Base-by-base conservation (phyloP, 2,329 filamentous ascomycete genomes). In the Huntiella omanensis region DNA sequence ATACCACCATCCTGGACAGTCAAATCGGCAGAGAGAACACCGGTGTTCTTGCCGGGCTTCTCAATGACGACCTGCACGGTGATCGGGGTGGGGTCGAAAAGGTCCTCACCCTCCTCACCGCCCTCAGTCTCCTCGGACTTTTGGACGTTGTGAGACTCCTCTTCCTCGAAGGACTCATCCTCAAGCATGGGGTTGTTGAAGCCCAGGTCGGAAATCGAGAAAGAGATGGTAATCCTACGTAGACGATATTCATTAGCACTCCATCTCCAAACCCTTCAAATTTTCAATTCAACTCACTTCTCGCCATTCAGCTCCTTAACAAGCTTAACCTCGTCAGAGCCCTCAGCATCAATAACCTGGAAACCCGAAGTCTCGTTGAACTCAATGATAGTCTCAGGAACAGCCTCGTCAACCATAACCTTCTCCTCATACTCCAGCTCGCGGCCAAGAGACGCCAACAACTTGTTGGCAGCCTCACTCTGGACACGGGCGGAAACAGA, bases 281-380 rank as follows among this genome's bases (percentile, higher is more conserved):
- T 39, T 13, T n/a, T 7, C 48, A 39, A 16, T 40, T 51, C 44
- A 43, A 63, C 77, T 64, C 64, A 91, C 85, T 80, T 84, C 69
- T 98, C 91, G 52, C 93, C 79, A 56, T 82, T 83, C 58, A 83
- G 88, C 53, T 74, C 80, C 58, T 87, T 81, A 51, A 77, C 81
- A 54, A 98, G 71, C 57, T 81, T 71, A 54, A 98, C 83, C 55
- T 94, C 85, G 66, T 96, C 83, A 62, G 85, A 74, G 52, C 91
- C 91, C 22, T 80, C 70, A 32, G 71, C 75, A 63, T 98, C 91
- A 57, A 83, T 69, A 51, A 91, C 71, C 70, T 88, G 71, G 63
- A 86, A 98, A 36, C 80, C 73, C 58, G 80, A 79, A 66, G 84
- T 88, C 59, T 88, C 77, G 41, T 95, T 65, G 64, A 92, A 95